Conservation (phyloP, 2,329 filamentous ascomycete species). For the Trichoderma oligosporum region DNA sequence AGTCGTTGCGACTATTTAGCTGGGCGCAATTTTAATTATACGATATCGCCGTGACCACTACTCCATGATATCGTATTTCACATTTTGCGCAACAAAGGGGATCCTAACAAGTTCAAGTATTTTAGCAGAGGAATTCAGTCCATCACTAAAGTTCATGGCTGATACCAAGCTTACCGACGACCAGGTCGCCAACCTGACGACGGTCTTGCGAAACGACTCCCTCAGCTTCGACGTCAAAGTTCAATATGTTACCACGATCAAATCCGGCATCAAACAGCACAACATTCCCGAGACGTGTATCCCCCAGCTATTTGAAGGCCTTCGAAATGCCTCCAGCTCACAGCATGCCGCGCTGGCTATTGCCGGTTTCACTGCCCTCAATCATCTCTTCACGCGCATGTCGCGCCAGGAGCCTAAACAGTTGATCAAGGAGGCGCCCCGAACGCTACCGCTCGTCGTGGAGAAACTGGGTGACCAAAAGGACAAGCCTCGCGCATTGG, state of each 20-base stretch:
- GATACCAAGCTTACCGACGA: slow-evolving; percentile 55
- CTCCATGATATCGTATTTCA: neutral
- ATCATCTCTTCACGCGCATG: slow-evolving; percentile 81
- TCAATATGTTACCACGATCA: slow-evolving; percentile 67
- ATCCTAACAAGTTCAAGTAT: neutral
- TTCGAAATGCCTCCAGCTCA: slow-evolving; percentile 70
- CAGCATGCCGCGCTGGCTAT: slow-evolving; percentile 74
- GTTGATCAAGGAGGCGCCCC: slow-evolving; percentile 64
- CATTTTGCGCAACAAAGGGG: neutral
- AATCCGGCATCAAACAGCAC: slow-evolving; percentile 88
- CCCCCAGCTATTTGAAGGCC: slow-evolving; percentile 73
- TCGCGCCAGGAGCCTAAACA: slow-evolving; percentile 78
- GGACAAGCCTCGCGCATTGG: slow-evolving; percentile 75
- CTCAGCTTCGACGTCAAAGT: slow-evolving; percentile 66
- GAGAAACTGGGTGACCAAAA: slow-evolving; percentile 86
- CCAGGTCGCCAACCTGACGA: slow-evolving; percentile 53
- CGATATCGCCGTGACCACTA: neutral
- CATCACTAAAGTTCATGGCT: slow-evolving; percentile 40
- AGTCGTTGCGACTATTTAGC: neutral
- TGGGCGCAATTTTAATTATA: neutral
- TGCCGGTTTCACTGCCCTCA: slow-evolving; percentile 81
- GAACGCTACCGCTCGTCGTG: slow-evolving; percentile 69
- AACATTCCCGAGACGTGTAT: slow-evolving; percentile 76
- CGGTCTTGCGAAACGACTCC: slow-evolving; percentile 60
- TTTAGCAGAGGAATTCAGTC: slow-evolving; percentile 7